These are phyloP conservation scores for Barnettozyma californica DNA, from an alignment of 805 yeast species.

Conservation along the genomic window DNA sequence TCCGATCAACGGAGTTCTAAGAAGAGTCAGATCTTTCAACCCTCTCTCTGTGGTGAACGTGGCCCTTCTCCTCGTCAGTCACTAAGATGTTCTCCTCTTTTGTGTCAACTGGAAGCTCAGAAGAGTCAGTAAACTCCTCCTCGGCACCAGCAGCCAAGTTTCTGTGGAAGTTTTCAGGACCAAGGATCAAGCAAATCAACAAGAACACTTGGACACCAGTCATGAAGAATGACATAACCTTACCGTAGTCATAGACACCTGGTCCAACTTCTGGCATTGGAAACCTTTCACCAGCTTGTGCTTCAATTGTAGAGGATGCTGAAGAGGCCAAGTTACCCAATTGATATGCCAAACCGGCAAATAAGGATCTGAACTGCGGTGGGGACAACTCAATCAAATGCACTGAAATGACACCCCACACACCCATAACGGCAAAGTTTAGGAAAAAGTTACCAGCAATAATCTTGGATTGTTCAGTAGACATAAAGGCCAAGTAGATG, in stretches of 20 bases:
- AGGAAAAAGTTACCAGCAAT: constrained; percentile 60
- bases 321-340: constrained; percentile 24
- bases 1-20: neutral
- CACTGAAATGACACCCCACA: constrained; percentile 69
- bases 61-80: constrained; percentile 9
- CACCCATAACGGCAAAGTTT: constrained; percentile 65
- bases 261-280: constrained; percentile 17
- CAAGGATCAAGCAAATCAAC: constrained; percentile 42
- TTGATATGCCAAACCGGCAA: constrained; percentile 52
- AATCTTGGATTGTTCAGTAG: constrained; percentile 34
- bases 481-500: constrained; percentile 53
- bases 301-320: constrained; percentile 67
- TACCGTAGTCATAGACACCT: constrained; percentile 54
- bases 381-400: constrained; percentile 63
- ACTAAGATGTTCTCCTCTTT: neutral
- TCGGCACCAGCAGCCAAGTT: constrained; percentile 26
- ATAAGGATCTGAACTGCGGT: constrained; percentile 56
- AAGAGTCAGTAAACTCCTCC: constrained; percentile 11
- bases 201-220: constrained; percentile 57
- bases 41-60: constrained; percentile 5
- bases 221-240: constrained; percentile 65
- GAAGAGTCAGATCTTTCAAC: neutral
- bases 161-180: constrained; percentile 50
- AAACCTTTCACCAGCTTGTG: constrained; percentile 28
- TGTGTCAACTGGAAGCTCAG: constrained; percentile 13